phyloP scores from a whole-genome alignment of 371 early-diverging fungal genomes.

The Haplosporangium sp. region DNA sequence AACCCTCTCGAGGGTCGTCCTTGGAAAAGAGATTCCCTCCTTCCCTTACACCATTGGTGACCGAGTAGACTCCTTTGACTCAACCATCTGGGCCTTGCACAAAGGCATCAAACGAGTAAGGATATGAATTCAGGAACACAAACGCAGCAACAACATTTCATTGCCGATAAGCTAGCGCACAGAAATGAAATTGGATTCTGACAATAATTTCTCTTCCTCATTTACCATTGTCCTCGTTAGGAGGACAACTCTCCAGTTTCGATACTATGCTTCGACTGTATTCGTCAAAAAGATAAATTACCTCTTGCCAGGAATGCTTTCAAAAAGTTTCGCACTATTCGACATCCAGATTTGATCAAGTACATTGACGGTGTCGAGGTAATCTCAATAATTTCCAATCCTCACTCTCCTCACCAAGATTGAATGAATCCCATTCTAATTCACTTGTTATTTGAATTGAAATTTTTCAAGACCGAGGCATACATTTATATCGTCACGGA shows the following conservation, averaged over 20 bases:
- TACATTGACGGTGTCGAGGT: constrained; percentile 92
- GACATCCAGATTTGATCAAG: constrained; percentile 90
- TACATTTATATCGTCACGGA: constrained; percentile 95
- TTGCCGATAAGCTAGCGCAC: neutral
- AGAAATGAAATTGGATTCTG: no score
- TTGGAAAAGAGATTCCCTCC: constrained; percentile 76
- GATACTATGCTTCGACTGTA: constrained; percentile 88
- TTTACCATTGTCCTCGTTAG: constrained; percentile 53
- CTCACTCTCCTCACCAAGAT: neutral
- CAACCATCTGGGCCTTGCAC: constrained; percentile 83
- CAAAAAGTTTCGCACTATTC: constrained; percentile 85
- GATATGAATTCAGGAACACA: neutral
- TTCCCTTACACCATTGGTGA: constrained; percentile 86
- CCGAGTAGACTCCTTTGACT: constrained; percentile 71
- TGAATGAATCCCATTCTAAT: no score
- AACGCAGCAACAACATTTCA: neutral
- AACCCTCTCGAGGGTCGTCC: constrained; percentile 71
- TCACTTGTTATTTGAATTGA: neutral
- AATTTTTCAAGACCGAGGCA: constrained; percentile 72
- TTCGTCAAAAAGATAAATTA: constrained; percentile 71
- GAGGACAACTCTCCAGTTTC: constrained; percentile 83
- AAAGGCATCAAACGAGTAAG: constrained; percentile 85
- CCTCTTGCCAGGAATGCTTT: constrained; percentile 90
- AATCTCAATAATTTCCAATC: neutral
- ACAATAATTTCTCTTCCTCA: neutral